Evolutionary conservation across 495 filamentous ascomycete genomes (phyloP), one percentile per base, ranked within the genome.

Genomic region (Penicillium silybi): DNA sequence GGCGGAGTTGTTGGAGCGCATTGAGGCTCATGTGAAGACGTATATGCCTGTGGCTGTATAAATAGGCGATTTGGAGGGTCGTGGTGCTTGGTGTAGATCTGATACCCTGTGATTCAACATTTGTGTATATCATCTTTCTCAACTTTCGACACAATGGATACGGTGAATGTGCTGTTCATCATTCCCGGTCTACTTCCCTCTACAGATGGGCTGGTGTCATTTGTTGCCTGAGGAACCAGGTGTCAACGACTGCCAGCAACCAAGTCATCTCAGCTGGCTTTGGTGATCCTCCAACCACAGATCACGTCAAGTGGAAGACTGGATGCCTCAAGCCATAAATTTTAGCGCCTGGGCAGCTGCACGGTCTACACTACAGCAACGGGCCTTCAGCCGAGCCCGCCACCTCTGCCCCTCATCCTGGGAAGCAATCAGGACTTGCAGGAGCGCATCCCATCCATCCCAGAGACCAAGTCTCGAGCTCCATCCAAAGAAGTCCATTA

Each of bases 21-120:
- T 79, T 53, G 69, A 75, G 40, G 61, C 57, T 15, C 66, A 71
- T 63, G 64, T 76, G 1, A 51, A 58, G 57, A 57, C 57, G 61
- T 47, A 66, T 48, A 48, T 66, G 57, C 40, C 48, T 3, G 29
- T 47, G 19, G 42, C 38, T 23, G 50, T 32, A 32, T 32, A 15
- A 32, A 32, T 32, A 13, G 29, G 29, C 13, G 29, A 16, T 39
- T 6, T 16, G 35, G 58, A 46, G 25, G n/a, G 43, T 29, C 6
- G 16, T 34, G 11, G 16, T 34, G 34, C 47, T 27, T 45, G 25
- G 18, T 9, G 35, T 11, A 26, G 7, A 39, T 61, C 35, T 56
- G 42, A 61, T 61, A 58, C 61, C 52, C 55, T 44, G 51, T 58
- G 47, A 56, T 56, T 62, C 61, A 58, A 63, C 61, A 55, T 43